Evolutionary conservation across 805 yeast species (phyloP), one percentile per base, ranked within the genome.

Genomic region (Candida silvatica): DNA sequence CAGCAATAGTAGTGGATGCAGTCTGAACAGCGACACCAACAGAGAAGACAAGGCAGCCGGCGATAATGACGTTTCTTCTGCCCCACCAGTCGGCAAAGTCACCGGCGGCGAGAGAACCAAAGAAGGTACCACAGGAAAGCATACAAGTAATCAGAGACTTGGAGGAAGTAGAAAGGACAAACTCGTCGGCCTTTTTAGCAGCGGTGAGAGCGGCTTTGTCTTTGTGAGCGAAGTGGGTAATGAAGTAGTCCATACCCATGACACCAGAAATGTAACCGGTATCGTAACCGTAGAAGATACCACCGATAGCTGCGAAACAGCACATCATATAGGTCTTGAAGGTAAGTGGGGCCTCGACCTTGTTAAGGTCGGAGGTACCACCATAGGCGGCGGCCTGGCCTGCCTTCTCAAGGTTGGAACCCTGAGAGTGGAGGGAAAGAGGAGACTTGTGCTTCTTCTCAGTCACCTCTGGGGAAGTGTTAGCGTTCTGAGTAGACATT

Each of bases 261-360:
- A 78, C 70, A 59, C 79, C 81, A 42, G 76, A 71, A 40, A 77
- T 75, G 39, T 77, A 66, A 39, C 84, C 85, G 1, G 84, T 76
- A 51, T 78, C 84, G 51, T 74, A 77, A 36, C 84, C 84, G 43
- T 71, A 77, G 36, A 76, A 61, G 43, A 78, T 64, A 36, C 84
- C 85, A 41, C 81, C 82, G 36, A 76, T 69, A 19, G 83, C 80
- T 9, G 80, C 79, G 36, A 77, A 79, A 37, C 74, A 54, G 45
- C 83, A 58, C 49, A 58, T 56, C 20, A 54, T 18, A 46, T 58
- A 59, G n/a, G 62, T 52, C 38, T 47, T 58, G 32, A 53, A 25
- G 15, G 64, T 59, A 25, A 59, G 40, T n/a, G 62, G 63, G 31
- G 64, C 63, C 34, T 59, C 64, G n/a, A n/a, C n/a, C n/a, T n/a